These are phyloP conservation scores for Ananas comosus DNA, from an alignment of 176 grass and related monocot species.

Conservation along the genomic window DNA sequence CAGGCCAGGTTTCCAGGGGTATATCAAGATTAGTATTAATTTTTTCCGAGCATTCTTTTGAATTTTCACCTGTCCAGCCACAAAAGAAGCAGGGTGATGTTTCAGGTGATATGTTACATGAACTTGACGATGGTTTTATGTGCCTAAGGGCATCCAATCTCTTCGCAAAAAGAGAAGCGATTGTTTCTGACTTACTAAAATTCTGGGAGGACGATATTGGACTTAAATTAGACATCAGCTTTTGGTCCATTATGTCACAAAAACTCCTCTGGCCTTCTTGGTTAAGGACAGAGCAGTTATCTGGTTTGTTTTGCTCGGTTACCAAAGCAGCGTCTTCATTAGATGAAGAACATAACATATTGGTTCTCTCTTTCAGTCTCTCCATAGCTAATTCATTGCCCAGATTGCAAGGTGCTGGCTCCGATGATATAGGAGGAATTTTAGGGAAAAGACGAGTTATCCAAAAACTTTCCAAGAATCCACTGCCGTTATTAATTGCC, in stretches of 20 bases:
- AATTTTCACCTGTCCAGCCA: slow-evolving; percentile 1
- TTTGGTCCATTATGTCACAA: slow-evolving; percentile 33
- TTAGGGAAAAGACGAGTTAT: slow-evolving; percentile 71
- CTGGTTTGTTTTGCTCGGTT: slow-evolving; percentile 25
- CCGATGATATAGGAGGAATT: slow-evolving; percentile 22
- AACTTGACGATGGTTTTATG: slow-evolving; percentile 45
- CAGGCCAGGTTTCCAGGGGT: background rate
- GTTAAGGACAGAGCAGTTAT: background rate
- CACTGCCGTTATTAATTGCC: slow-evolving; percentile 17
- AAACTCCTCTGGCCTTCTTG: background rate
- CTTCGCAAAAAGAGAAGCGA: slow-evolving; percentile 75
- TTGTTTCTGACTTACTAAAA: slow-evolving; percentile 47
- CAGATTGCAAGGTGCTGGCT: slow-evolving; percentile 39
- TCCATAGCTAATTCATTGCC: slow-evolving; percentile 26
- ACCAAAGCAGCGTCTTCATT: slow-evolving; percentile 14
- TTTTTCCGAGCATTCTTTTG: slow-evolving; percentile 9
- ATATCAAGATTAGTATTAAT: background rate
- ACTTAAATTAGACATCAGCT: slow-evolving; percentile 43
- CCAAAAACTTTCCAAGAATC: slow-evolving; percentile 56
- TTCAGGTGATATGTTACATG: background rate
- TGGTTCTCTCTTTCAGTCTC: slow-evolving; percentile 23
- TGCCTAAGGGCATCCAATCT: slow-evolving; percentile 54
- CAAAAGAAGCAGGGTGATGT: slow-evolving; percentile 11
- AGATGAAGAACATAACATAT: slow-evolving; percentile 18
- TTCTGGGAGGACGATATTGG: slow-evolving; percentile 35